Conservation (phyloP, 768 basidiomycete genomes). For the Kwoniella sp. region DNA sequence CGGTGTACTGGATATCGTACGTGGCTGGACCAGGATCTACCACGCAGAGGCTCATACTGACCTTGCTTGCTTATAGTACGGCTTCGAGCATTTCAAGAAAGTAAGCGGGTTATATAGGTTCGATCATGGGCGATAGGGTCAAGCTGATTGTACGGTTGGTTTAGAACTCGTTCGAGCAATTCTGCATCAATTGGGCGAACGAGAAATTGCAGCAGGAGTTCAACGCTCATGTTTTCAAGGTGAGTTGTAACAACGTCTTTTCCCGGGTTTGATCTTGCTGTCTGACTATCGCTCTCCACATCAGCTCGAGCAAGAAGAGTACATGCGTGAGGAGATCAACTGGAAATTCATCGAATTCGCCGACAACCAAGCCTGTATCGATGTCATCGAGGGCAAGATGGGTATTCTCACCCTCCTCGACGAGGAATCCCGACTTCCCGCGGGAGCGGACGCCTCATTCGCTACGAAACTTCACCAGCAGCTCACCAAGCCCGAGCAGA, state of each 20-base stretch:
- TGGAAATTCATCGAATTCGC: constrained; percentile 99
- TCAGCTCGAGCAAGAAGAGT: constrained; percentile 98
- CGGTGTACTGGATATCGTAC: constrained; percentile 86
- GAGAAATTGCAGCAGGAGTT: constrained; percentile 94
- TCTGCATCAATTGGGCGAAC: constrained; percentile 99
- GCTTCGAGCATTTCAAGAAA: constrained; percentile 95
- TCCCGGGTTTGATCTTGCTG: neutral
- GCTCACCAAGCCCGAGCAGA: constrained; percentile 80
- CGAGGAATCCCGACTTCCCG: constrained; percentile 93
- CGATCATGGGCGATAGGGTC: neutral
- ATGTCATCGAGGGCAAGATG: constrained; percentile 95
- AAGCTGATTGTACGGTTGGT: constrained; percentile 1
- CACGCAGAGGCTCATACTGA: neutral
- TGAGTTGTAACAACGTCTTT: constrained; percentile 9
- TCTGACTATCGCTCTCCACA: neutral
- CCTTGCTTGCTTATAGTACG: constrained; percentile 60
- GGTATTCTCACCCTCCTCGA: constrained; percentile 92
- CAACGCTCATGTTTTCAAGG: constrained; percentile 82
- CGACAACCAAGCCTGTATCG: constrained; percentile 98
- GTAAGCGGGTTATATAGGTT: constrained; percentile 2
- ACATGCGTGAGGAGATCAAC: constrained; percentile 95
- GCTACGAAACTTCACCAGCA: constrained; percentile 88
- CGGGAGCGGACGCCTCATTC: constrained; percentile 90
- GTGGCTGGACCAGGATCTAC: neutral
- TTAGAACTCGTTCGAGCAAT: constrained; percentile 71